These are phyloP conservation scores for Coniochaeta ligniaria DNA, from an alignment of 2,329 filamentous ascomycete species.

Conservation along the genomic window DNA sequence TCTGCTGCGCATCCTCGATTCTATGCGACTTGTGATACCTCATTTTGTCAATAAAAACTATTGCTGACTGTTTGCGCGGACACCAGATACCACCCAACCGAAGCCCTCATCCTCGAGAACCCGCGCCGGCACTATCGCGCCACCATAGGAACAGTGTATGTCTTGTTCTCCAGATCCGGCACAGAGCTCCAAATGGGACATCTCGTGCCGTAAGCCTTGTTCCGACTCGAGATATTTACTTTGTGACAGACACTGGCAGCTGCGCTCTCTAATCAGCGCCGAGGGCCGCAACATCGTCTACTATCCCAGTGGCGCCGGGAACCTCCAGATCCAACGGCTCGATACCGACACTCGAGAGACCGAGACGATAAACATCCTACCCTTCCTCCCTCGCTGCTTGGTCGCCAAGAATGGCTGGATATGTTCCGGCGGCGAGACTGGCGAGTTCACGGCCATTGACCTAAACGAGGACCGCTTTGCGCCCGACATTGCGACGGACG, in stretches of 20 bases:
- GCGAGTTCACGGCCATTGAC: slow-evolving; percentile 77
- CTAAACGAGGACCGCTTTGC: slow-evolving; percentile 30
- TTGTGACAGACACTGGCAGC: slow-evolving; percentile 66
- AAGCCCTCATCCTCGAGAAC: slow-evolving; percentile 52
- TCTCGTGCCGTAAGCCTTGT: background rate
- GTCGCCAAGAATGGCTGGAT: slow-evolving; percentile 84
- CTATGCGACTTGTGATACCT: slow-evolving; percentile 6
- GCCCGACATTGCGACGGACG: slow-evolving; percentile 3
- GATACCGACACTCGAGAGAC: slow-evolving; percentile 63
- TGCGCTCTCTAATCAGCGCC: slow-evolving; percentile 83
- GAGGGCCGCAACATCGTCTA: slow-evolving; percentile 73
- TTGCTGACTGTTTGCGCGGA: background rate
- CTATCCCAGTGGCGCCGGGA: slow-evolving; percentile 70
- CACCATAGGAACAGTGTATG: slow-evolving; percentile 56
- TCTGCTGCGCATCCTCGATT: background rate
- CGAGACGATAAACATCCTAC: slow-evolving; percentile 65
- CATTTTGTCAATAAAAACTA: background rate
- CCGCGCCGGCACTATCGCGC: slow-evolving; percentile 62
- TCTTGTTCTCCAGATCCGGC: background rate
- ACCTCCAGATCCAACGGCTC: slow-evolving; percentile 57
- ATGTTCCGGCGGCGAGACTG: slow-evolving; percentile 81
- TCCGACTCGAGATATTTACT: slow-evolving; percentile 1
- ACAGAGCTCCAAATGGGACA: background rate
- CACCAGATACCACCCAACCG: slow-evolving; percentile 56
- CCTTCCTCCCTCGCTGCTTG: slow-evolving; percentile 74